Percentiles rank a stretch among this genome's conserved stretches.
Conservation (phyloP, 805 yeast species). For the Jamesozyma lodderae region DNA sequence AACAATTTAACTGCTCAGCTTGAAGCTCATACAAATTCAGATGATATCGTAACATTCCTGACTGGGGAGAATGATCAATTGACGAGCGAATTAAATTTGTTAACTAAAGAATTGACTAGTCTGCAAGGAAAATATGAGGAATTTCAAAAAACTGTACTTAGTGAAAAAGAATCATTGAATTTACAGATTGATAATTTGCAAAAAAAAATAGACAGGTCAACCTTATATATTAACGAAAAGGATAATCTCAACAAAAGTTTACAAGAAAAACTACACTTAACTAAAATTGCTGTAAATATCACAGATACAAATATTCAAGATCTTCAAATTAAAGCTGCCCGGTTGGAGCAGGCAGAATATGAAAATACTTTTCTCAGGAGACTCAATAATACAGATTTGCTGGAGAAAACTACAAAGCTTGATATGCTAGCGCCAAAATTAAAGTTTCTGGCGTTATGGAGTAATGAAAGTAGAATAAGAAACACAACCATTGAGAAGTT, state of each 20-base stretch:
- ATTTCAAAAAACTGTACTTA: neutral
- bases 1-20: conserved; percentile 24
- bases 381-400: neutral
- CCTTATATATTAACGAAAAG: neutral
- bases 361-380: conserved; percentile 5
- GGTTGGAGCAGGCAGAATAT: conserved; percentile 3
- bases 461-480: neutral
- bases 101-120: conserved; percentile 36
- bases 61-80: conserved; percentile 33
- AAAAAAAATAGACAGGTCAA: too few species aligned
- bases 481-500: neutral
- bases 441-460: neutral
- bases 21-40: conserved; percentile 25
- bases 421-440: neutral
- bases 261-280: neutral
- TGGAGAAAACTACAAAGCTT: too few species aligned
- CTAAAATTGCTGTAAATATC: neutral
- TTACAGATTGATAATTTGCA: neutral
- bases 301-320: neutral
- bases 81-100: conserved; percentile 23
- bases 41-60: conserved; percentile 29
- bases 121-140: conserved; percentile 12
- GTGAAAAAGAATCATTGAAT: neutral
- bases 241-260: neutral
- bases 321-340: conserved; percentile 1